A percentile compares a stretch with the other conserved stretches of the same genome.
Conservation (phyloP, 768 basidiomycete species). For the Kondoa malvinella region DNA sequence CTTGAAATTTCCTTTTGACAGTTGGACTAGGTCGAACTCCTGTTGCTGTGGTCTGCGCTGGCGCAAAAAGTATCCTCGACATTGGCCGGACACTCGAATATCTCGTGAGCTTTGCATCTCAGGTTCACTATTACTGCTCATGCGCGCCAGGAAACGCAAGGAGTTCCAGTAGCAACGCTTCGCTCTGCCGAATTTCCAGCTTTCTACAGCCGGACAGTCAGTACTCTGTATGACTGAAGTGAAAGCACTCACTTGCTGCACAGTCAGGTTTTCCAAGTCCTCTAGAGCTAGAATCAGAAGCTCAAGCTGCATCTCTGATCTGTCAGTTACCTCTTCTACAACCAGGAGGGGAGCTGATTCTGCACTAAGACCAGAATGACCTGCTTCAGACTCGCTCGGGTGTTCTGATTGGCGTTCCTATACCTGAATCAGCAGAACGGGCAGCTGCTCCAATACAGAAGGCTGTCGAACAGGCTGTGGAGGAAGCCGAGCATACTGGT, state of each 20-base stretch:
- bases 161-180: constrained; percentile 75
- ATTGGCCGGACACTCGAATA: constrained; percentile 48
- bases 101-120: constrained; percentile 29
- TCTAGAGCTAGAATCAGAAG: constrained; percentile 52
- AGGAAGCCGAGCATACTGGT: constrained; percentile 65
- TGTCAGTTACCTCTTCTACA: constrained; percentile 37
- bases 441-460: constrained; percentile 53
- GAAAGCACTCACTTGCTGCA: constrained; percentile 30
- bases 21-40: constrained; percentile 46
- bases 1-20: not conserved
- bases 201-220: constrained; percentile 47
- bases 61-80: constrained; percentile 86
- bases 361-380: constrained; percentile 11
- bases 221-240: not conserved
- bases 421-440: constrained; percentile 56
- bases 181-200: constrained; percentile 76
- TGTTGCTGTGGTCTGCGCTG: constrained; percentile 79
- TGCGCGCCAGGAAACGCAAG: constrained; percentile 97
- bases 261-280: constrained; percentile 70
- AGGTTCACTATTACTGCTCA: not conserved
- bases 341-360: not conserved
- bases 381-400: constrained; percentile 54
- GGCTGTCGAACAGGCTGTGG: constrained; percentile 66
- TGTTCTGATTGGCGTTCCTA: constrained; percentile 70
- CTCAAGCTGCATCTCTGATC: constrained; percentile 54